Evolutionary conservation across 2,329 filamentous ascomycete genomes (phyloP).

Genomic region (Aspergillus aculeatus): DNA sequence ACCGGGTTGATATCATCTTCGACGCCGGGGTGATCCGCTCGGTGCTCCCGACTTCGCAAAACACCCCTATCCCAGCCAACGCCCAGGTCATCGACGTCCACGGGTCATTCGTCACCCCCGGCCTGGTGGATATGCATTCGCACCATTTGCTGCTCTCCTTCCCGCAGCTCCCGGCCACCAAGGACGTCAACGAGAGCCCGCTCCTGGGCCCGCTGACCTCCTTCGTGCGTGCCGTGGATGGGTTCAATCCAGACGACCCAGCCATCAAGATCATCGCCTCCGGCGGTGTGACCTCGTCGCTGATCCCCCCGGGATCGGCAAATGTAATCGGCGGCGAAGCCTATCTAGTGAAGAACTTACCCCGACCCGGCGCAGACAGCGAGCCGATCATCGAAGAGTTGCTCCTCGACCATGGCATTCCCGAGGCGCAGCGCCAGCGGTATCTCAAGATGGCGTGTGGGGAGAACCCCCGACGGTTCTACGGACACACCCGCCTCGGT

Average conservation of each 20-base stretch:
- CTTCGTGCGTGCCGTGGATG: constrained; percentile 66
- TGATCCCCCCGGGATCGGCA: constrained; percentile 66
- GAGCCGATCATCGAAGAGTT: constrained; percentile 62
- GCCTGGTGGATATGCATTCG: constrained; percentile 71
- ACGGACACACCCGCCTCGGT: constrained; percentile 63
- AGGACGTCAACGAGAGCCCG: constrained; percentile 64
- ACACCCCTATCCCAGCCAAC: neutral
- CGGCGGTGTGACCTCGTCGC: constrained; percentile 68
- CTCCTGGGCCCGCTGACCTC: constrained; percentile 55
- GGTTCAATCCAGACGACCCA: constrained; percentile 61
- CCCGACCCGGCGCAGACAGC: constrained; percentile 49
- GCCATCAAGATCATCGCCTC: constrained; percentile 70
- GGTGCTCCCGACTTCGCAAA: neutral
- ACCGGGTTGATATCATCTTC: neutral
- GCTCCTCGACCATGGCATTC: constrained; percentile 61
- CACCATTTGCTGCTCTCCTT: constrained; percentile 62
- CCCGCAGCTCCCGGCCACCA: constrained; percentile 55
- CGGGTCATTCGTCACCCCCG: constrained; percentile 53
- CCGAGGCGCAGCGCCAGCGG: constrained; percentile 58
- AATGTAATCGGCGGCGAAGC: constrained; percentile 74
- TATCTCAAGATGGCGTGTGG: constrained; percentile 78
- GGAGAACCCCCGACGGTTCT: constrained; percentile 64
- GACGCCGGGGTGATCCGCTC: neutral
- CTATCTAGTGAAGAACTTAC: constrained; percentile 66
- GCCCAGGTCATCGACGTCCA: constrained; percentile 4